Evolutionary conservation across 768 basidiomycete species (phyloP), one percentile per base, ranked within the genome.

Genomic region (Psilocybe azurescens): DNA sequence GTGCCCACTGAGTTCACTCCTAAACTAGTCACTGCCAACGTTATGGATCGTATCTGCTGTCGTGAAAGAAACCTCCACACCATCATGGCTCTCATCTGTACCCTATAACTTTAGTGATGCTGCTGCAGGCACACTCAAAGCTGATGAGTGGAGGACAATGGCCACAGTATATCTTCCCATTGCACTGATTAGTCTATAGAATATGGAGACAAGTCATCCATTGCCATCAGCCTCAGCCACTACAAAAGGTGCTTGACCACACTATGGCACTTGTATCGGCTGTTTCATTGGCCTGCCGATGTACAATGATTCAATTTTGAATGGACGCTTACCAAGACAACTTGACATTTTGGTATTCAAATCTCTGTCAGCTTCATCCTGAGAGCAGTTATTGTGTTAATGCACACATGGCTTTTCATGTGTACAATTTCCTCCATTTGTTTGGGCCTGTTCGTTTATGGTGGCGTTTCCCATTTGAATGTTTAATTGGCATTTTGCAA

Each of bases 331-430:
- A 32, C n/a, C 29, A 3, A 9, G n/a, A 5, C 5, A 9, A 29
- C 5, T 6, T 73, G 58, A 52, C 56, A 11, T 3, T 33, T 2
- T 82, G 82, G 61, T 65, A 81, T 5, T 30, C 29, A 0, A 68
- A 62, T 2, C 30, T 82, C 2, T 62, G 68, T 5, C 44, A 60
- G 0, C 68, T 82, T 0, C 81, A 72, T 56, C 76, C 73, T 2
- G 63, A 70, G 9, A 67, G 68, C 11, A 53, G 41, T 0, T 59
- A 79, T 16, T 50, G 61, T 5, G 72, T 77, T 1, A 79, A 79
- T 49, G 75, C 81, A 9, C 82, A 82, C 58, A 60, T 79, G 28
- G 62, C 77, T 0, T 62, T 84, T 30, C 81, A 83, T 64, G 57
- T 81, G 16, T 63, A 60, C 0, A 59, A 75, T 28, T 70, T 69